Conservation (phyloP, 345 rosid species). For the Eucalyptus fibrosa region DNA sequence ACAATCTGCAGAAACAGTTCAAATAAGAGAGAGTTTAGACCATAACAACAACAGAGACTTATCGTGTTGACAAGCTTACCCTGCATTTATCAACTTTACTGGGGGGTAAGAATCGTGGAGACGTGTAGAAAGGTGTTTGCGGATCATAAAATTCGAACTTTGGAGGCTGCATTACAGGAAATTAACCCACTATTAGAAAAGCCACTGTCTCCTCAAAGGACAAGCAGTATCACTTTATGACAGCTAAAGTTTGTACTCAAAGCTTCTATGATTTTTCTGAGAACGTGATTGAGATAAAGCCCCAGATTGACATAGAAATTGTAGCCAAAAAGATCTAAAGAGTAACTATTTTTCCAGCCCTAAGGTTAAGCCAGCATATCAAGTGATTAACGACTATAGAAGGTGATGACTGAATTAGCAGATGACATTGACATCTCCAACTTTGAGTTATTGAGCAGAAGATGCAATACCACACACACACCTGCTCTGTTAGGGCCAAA, state of each 20-base stretch:
- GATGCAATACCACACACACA: neutral
- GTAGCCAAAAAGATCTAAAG: neutral
- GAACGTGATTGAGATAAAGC: neutral
- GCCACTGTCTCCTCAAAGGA: neutral
- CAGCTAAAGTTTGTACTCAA: neutral
- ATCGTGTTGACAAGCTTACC: conserved; percentile 17
- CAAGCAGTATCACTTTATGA: neutral
- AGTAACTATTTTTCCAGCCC: neutral
- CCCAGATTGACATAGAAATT: neutral
- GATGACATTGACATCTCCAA: neutral
- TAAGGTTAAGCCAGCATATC: neutral
- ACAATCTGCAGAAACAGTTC: conserved; percentile 36
- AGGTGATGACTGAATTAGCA: neutral
- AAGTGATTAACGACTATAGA: neutral
- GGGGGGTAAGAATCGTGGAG: conserved; percentile 90
- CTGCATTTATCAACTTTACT: conserved; percentile 75
- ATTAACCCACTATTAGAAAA: neutral
- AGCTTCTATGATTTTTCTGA: neutral
- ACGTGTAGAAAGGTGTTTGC: conserved; percentile 75
- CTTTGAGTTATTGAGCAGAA: neutral
- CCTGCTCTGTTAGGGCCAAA: conserved; percentile 88
- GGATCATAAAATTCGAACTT: conserved; percentile 89
- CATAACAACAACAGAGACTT: neutral
- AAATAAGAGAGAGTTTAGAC: neutral
- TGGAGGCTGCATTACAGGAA: conserved; percentile 30